Evolutionary conservation across 163 green algal species (phyloP).

Genomic region (Chlamydomonas reinhardtii): DNA sequence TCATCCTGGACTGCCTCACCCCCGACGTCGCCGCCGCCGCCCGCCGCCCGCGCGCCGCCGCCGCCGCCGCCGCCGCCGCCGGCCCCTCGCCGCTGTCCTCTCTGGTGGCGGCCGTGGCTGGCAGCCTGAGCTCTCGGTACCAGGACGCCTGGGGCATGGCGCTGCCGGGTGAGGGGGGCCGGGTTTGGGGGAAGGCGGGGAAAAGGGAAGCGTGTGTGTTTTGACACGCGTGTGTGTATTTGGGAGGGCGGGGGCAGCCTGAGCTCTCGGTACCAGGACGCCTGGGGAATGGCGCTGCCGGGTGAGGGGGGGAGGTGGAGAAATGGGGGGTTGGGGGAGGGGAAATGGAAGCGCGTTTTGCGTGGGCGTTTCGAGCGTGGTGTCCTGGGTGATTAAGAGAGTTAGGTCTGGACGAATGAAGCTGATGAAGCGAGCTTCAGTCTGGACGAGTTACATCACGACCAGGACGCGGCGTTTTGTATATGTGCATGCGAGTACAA

Average conservation of each 20-base stretch:
- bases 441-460: no score
- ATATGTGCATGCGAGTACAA: no score
- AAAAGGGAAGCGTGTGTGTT: not conserved
- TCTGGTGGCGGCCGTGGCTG: slow-evolving; percentile 70
- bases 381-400: no score
- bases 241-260: slow-evolving; percentile 40
- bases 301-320: no score
- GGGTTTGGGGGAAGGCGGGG: not conserved
- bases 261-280: slow-evolving; percentile 70
- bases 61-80: slow-evolving; percentile 50
- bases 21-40: not conserved
- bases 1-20: slow-evolving; percentile 60
- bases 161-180: slow-evolving; percentile 67
- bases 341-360: not conserved
- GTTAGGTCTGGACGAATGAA: no score
- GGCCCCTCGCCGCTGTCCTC: slow-evolving; percentile 53
- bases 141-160: slow-evolving; percentile 78
- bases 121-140: slow-evolving; percentile 67
- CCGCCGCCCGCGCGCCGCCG: slow-evolving; percentile 50
- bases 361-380: no score
- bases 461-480: no score
- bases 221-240: no score
- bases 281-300: slow-evolving; percentile 78
- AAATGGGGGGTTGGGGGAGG: not conserved
- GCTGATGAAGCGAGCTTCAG: no score